Conservation (phyloP, 306 rosid genomes). For the Citrullus mucosospermus region DNA sequence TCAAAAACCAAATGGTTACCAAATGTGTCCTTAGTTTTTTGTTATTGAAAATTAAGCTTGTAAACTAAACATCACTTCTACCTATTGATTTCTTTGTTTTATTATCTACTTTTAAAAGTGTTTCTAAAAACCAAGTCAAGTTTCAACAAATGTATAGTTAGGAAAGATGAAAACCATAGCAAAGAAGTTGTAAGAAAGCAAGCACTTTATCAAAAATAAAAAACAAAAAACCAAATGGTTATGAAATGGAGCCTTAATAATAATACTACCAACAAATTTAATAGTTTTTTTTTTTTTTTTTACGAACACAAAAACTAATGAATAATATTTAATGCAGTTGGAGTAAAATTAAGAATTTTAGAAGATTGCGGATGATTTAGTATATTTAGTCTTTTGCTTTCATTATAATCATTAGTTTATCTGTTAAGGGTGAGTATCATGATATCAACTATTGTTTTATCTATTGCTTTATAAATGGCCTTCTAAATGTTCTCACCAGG, state of each 20-base stretch:
- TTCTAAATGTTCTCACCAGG: slow-evolving; percentile 31
- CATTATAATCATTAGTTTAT: neutral
- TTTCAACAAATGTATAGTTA: neutral
- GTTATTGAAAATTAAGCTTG: too few species aligned
- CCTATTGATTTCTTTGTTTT: too few species aligned
- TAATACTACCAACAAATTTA: neutral
- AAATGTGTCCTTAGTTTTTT: too few species aligned
- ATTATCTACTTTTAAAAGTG: too few species aligned
- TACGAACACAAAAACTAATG: neutral
- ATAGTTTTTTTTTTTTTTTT: too few species aligned
- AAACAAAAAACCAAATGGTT: neutral
- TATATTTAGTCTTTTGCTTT: neutral
- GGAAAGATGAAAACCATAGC: neutral
- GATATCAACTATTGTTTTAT: neutral
- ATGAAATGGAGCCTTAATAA: neutral
- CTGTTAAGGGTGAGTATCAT: neutral
- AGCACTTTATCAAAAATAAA: too few species aligned
- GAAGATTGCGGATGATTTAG: neutral
- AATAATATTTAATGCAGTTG: neutral
- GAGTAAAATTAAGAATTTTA: neutral
- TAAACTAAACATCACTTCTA: too few species aligned
- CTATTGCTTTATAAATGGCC: neutral
- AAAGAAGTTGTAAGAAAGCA: too few species aligned
- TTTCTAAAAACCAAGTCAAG: too few species aligned
- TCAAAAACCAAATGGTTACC: too few species aligned